Base-by-base conservation (phyloP, 345 rosid species). In the Pistacia vera region DNA sequence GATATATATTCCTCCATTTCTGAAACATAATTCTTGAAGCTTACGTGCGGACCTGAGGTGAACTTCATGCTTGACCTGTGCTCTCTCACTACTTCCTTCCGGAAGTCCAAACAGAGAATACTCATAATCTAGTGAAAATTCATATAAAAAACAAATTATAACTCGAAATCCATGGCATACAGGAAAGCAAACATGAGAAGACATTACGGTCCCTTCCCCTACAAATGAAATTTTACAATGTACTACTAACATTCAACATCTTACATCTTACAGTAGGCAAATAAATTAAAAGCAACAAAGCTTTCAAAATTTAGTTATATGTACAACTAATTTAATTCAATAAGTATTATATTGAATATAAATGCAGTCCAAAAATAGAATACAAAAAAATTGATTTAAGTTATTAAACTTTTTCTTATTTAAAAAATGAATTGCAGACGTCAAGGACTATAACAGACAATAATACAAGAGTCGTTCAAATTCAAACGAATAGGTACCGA, bases 21-120 rank as follows among this genome's bases (percentile, higher is more conserved):
- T 89, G 78, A 93, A 96, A 85, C 97, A 97, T 17, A 92, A 86
- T 61, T 94, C 95, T 80, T 91, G 97, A 79, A 94, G 98, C 90
- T 93, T 94, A 5, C 54, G 85, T 0, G 99, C 98, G 9, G 98
- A 96, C 80, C 98, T 88, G 64, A 91, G 85, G 80, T 96, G 98
- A 81, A 97, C 99, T 85, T 94, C 97, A 74, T 92, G 97, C 78
- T 91, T 92, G 54, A 85, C 84, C 77, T 76, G 89, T 41, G 52
- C 79, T 77, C 89, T 87, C 88, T 90, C 99, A 11, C 28, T 86
- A 79, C 94, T 92, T 80, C 92, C 97, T 78, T 92, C 99, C 6
- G 91, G 86, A 65, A 96, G 80, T 72, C 99, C 97, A 89, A 74
- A 71, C 70, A 96, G 83, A 2, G 99, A 96, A 66, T 90, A 90